Percentiles rank a stretch among this genome's conserved stretches.
These are phyloP conservation scores for Dillenia suffruticosa DNA, from an alignment of 164 flowering plant species.

Conservation along the genomic window DNA sequence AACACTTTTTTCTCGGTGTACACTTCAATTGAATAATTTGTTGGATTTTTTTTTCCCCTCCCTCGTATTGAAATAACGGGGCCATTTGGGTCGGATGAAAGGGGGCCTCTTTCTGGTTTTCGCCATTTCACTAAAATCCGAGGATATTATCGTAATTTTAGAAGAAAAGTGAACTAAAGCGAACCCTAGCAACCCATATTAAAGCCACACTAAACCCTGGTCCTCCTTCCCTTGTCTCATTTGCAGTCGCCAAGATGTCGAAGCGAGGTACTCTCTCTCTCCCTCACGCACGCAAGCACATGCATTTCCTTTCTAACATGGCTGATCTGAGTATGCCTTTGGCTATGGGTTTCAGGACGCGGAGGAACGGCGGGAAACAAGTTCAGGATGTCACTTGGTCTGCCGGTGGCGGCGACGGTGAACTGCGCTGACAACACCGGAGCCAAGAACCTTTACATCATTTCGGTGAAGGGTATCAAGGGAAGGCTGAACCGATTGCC, in stretches of 20 bases:
- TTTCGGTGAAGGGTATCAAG: slow-evolving; percentile 77
- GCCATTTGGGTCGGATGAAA: too few relatives aligned
- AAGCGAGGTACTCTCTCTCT: slow-evolving; percentile 32
- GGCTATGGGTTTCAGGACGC: slow-evolving; percentile 34
- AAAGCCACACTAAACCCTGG: too few relatives aligned
- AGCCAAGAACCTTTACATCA: slow-evolving; percentile 77
- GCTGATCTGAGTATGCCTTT: neutral
- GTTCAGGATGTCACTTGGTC: slow-evolving; percentile 84
- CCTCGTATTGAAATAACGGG: too few relatives aligned
- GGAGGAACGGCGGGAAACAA: slow-evolving; percentile 81
- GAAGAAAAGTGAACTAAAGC: too few relatives aligned
- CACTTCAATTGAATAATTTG: too few relatives aligned
- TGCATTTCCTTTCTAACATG: neutral
- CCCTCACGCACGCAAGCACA: neutral
- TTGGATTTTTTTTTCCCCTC: too few relatives aligned
- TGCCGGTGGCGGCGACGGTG: slow-evolving; percentile 82
- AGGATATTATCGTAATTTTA: too few relatives aligned
- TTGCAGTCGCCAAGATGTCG: slow-evolving; percentile 26
- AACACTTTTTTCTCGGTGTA: too few relatives aligned
- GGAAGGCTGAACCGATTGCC: slow-evolving; percentile 71
- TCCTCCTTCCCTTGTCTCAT: too few relatives aligned
- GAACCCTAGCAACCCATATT: too few relatives aligned
- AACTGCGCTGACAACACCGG: slow-evolving; percentile 85
- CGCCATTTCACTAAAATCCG: too few relatives aligned
- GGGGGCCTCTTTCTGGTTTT: too few relatives aligned